A percentile compares a stretch with the other conserved stretches of the same genome.
These are phyloP conservation scores for Pelagomonas calceolata DNA, from an alignment of 108 stramenopile genomes.

Conservation along the genomic window DNA sequence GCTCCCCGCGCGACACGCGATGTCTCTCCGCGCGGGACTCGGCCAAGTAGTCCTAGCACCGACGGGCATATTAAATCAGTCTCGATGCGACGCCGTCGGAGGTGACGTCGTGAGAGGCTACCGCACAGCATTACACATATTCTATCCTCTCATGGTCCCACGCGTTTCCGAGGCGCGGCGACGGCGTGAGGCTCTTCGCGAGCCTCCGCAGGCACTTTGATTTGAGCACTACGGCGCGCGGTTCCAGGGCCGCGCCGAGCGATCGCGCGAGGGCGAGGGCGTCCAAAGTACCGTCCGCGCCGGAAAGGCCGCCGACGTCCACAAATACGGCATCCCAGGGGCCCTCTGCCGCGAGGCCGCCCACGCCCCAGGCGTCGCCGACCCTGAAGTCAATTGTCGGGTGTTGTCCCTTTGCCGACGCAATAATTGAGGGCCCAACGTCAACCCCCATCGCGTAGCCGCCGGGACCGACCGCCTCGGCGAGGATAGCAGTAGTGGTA, in stretches of 20 bases:
- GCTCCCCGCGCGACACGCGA: too few species aligned
- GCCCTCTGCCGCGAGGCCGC: conserved; percentile 11
- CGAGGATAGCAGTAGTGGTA: conserved; percentile 28
- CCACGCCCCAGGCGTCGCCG: conserved; percentile 44
- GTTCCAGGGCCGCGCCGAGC: conserved; percentile 30
- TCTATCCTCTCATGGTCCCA: too few species aligned
- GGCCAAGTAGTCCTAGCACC: too few species aligned
- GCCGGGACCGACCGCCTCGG: neutral
- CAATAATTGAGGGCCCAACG: conserved; percentile 37
- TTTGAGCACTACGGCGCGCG: conserved; percentile 38
- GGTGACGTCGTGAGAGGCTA: too few species aligned
- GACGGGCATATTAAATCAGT: too few species aligned
- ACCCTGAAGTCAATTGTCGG: conserved; percentile 29
- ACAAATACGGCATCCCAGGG: conserved; percentile 38
- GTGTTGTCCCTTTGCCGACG: conserved; percentile 23
- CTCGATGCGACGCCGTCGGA: too few species aligned
- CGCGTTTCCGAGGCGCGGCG: conserved; percentile 31
- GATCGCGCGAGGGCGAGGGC: conserved; percentile 23
- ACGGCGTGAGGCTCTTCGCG: conserved; percentile 22
- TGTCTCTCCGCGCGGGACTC: too few species aligned
- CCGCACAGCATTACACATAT: too few species aligned
- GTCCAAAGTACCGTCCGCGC: conserved; percentile 38
- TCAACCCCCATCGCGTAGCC: conserved; percentile 38
- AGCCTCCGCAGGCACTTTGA: conserved; percentile 33
- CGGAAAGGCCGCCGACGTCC: conserved; percentile 44